Conservation (phyloP, 257 asterid genomes). For the Solanum chiquidenum region DNA sequence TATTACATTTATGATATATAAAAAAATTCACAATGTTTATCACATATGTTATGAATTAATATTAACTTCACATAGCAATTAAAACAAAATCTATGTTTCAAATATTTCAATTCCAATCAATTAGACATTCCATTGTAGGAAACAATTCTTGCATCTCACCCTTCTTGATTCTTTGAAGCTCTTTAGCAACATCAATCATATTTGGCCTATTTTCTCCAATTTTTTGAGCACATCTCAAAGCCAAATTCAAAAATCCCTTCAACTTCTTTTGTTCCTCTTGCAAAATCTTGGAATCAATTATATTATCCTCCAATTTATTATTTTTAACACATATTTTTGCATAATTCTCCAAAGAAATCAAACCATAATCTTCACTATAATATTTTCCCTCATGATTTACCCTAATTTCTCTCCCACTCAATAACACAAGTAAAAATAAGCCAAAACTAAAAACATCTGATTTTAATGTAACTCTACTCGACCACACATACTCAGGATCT, state of each 20-base stretch:
- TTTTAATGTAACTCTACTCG: not conserved
- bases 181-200: slow-evolving; percentile 12
- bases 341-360: not conserved
- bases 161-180: not conserved
- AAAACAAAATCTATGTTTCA: not conserved
- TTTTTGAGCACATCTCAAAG: not conserved
- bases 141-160: not conserved
- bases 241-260: not conserved
- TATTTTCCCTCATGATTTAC: not conserved
- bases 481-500: not conserved
- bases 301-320: not conserved
- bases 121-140: not conserved
- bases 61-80: not conserved
- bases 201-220: slow-evolving; percentile 1
- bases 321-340: not conserved
- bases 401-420: not conserved
- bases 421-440: not conserved
- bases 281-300: not conserved
- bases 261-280: not conserved
- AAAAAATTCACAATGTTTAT: not conserved
- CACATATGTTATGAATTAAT: not conserved
- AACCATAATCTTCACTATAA: not conserved
- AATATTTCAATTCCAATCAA: not conserved
- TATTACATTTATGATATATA: not conserved
- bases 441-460: slow-evolving; percentile 4